These are phyloP conservation scores for Acacia confusa DNA, from an alignment of 306 rosid genomes.

Conservation along the genomic window DNA sequence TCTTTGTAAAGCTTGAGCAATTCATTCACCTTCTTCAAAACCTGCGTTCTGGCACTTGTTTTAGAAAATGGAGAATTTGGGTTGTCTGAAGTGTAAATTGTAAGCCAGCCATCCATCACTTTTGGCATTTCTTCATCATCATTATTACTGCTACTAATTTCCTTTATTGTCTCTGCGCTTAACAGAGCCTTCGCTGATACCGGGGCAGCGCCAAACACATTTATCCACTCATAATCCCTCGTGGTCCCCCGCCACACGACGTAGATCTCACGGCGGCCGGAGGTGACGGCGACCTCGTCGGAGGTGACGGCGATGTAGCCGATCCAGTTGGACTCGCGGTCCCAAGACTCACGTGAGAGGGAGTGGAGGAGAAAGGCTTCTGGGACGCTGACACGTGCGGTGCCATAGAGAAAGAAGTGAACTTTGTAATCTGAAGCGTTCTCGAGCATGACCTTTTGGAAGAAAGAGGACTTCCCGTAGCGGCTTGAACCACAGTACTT, in stretches of 20 bases:
- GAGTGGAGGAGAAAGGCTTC: constrained; percentile 59
- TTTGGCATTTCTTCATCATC: constrained; percentile 35
- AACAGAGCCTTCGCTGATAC: constrained; percentile 32
- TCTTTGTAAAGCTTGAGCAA: constrained; percentile 11
- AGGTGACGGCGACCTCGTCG: constrained; percentile 24
- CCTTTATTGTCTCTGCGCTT: constrained; percentile 7
- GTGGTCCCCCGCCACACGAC: constrained; percentile 73
- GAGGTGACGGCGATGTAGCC: constrained; percentile 66
- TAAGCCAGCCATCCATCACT: constrained; percentile 71
- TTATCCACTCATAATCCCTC: constrained; percentile 55
- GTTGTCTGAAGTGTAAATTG: constrained; percentile 54
- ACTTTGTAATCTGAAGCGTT: constrained; percentile 47
- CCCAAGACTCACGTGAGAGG: constrained; percentile 64
- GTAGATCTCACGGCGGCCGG: constrained; percentile 65
- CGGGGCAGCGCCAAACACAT: constrained; percentile 45
- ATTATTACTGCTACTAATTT: neutral
- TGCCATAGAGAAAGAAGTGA: constrained; percentile 62
- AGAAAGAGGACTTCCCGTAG: constrained; percentile 59
- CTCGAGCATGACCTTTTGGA: constrained; percentile 55
- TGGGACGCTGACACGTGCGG: constrained; percentile 57
- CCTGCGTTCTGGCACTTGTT: constrained; percentile 50
- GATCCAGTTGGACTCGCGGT: constrained; percentile 78
- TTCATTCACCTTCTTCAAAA: constrained; percentile 32
- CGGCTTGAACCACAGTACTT: constrained; percentile 68
- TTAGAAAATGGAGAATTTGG: constrained; percentile 49